A percentile compares a stretch with the other conserved stretches of the same genome.
These are phyloP conservation scores for Adansonia madagascariensis DNA, from an alignment of 441 rosid species.

Conservation along the genomic window DNA sequence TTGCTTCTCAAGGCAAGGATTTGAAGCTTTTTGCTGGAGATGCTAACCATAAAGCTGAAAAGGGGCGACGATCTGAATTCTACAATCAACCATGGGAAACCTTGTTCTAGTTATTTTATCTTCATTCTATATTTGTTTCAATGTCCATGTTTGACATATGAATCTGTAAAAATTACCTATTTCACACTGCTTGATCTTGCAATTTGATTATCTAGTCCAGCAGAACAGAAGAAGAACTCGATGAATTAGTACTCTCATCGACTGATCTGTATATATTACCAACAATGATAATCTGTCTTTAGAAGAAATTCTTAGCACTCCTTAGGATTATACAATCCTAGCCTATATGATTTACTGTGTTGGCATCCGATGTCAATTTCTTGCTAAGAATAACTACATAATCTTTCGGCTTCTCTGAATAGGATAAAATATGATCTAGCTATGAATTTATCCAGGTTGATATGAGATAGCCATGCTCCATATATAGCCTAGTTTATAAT, in stretches of 20 bases:
- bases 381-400: not conserved
- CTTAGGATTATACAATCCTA: not conserved
- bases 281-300: not conserved
- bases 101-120: constrained; percentile 13
- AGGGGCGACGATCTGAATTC: constrained; percentile 58
- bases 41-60: constrained; percentile 50
- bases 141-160: not conserved
- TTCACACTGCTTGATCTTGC: not conserved
- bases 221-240: constrained; percentile 1
- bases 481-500: not conserved
- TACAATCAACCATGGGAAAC: constrained; percentile 70
- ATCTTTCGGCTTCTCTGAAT: not conserved
- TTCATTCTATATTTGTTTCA: constrained; percentile 16
- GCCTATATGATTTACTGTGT: not conserved
- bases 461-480: not conserved
- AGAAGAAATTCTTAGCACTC: constrained; percentile 13
- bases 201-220: constrained; percentile 7
- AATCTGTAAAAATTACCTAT: constrained; percentile 4
- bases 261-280: not conserved
- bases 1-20: constrained; percentile 74
- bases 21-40: constrained; percentile 71
- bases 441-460: constrained; percentile 7
- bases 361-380: not conserved
- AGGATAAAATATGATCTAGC: not conserved
- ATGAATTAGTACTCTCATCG: not conserved